These are phyloP conservation scores for Pulicaria dysenterica DNA, from an alignment of 129 eudicot species.

Conservation along the genomic window DNA sequence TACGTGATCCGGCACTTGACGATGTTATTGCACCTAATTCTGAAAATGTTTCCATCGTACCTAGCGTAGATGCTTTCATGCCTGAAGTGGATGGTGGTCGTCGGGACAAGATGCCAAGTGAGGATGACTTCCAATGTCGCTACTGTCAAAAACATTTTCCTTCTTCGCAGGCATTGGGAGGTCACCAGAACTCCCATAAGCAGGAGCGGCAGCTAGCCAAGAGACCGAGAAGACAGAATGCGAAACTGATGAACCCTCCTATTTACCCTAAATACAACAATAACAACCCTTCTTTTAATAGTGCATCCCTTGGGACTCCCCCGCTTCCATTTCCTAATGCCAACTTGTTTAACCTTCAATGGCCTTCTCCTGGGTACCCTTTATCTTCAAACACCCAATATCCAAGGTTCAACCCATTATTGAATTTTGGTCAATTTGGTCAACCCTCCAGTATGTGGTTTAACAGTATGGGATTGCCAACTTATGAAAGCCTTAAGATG, in stretches of 20 bases:
- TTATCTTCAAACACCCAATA: conserved; percentile 10
- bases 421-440: conserved; percentile 1
- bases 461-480: neutral
- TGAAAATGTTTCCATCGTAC: neutral
- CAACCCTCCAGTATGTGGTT: neutral
- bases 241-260: neutral
- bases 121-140: conserved; percentile 25
- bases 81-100: neutral
- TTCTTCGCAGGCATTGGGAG: conserved; percentile 64
- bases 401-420: conserved; percentile 11
- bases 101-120: neutral
- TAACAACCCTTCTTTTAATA: neutral
- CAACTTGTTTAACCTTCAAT: conserved; percentile 11
- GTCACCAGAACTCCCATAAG: conserved; percentile 66
- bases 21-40: neutral
- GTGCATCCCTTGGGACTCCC: neutral
- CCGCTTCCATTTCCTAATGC: neutral
- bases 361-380: conserved; percentile 2
- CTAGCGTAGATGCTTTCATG: neutral
- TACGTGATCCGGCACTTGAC: neutral
- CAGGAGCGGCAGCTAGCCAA: conserved; percentile 48
- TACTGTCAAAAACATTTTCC: conserved; percentile 47
- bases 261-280: neutral
- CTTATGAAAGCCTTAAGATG: neutral
- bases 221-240: conserved; percentile 16